Evolutionary conservation across 129 eudicot species (phyloP), one percentile per base, ranked within the genome.

Genomic region (Lactuca saligna): DNA sequence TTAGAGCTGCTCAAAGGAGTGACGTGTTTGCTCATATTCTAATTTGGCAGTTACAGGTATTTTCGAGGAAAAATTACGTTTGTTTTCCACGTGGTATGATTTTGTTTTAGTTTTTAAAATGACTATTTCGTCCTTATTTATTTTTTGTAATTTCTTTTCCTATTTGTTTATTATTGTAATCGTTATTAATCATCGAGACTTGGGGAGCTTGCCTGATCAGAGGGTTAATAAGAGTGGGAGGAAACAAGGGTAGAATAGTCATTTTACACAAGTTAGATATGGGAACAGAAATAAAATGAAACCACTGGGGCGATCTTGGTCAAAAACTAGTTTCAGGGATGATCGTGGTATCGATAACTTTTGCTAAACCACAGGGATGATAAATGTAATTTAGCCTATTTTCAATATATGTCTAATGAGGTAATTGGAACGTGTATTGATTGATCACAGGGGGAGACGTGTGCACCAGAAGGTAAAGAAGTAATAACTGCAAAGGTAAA

Each of bases 1-100:
- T 89, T 61, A 85, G 99, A 84, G 99, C 99, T 69, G 88, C 99
- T 74, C 99, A 94, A 55, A 85, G 99, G 79, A 89, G 96, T 83
- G 96, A 94, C 76, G 75, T 94, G 66, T 94, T 94, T 73, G 92
- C 99, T n/a, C 99, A 94, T 85, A 89, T 94, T 63, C 87, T 94
- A 65, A 94, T 94, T 77, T 94, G 99, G 99, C 97, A 94, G 71
- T 72, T 94, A 80, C 99, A 94, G 99, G 99, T 89, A 11, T 10
- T 46, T 46, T 46, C 51, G 12, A 11, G 15, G 44, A 6, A 39
- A 39, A 39, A 39, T 39, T 39, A 39, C 11, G 7, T 39, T 46
- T n/a, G 5, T 10, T 46, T n/a, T 46, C 15, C 14, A 0, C 29
- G 29, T 25, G 2, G 29, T 25, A 25, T 25, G 29, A 25, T 25